These are phyloP conservation scores for Wickerhamiella musiphila DNA, from an alignment of 805 yeast genomes.

Conservation along the genomic window DNA sequence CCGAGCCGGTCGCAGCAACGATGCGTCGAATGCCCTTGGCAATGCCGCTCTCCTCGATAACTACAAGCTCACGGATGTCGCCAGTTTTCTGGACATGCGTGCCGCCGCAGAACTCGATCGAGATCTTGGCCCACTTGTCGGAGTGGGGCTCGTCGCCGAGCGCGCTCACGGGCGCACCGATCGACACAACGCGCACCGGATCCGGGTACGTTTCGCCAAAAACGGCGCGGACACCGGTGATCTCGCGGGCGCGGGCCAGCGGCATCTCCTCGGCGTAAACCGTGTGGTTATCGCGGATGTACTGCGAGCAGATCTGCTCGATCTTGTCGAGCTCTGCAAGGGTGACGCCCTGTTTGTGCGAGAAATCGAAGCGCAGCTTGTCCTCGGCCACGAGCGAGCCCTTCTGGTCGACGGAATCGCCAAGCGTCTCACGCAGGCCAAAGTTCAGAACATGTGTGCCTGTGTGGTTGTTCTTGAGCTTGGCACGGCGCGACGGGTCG, in stretches of 20 bases:
- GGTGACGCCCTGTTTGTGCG: slow-evolving; percentile 73
- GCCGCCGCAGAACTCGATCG: slow-evolving; percentile 98
- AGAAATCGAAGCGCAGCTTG: slow-evolving; percentile 88
- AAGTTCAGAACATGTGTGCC: slow-evolving; percentile 91
- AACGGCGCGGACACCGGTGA: slow-evolving; percentile 85
- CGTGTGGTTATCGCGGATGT: slow-evolving; percentile 48
- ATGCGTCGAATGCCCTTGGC: slow-evolving; percentile 98
- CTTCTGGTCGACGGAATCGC: slow-evolving; percentile 81
- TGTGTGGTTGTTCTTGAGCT: slow-evolving; percentile 93
- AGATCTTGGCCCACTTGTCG: slow-evolving; percentile 56
- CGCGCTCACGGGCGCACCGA: slow-evolving; percentile 80
- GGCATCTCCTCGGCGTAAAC: slow-evolving; percentile 78
- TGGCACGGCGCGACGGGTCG: slow-evolving; percentile 89
- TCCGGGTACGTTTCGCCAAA: slow-evolving; percentile 98
- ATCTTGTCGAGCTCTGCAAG: slow-evolving; percentile 54
- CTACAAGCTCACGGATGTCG: slow-evolving; percentile 78
- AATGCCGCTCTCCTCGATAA: slow-evolving; percentile 90
- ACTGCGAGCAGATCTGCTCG: slow-evolving; percentile 55
- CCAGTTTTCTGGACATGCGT: slow-evolving; percentile 88
- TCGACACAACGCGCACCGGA: slow-evolving; percentile 94
- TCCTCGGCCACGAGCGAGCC: slow-evolving; percentile 95
- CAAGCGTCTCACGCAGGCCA: slow-evolving; percentile 73
- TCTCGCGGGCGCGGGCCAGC: slow-evolving; percentile 51
- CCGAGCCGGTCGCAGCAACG: slow-evolving; percentile 88
- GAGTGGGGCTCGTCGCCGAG: slow-evolving; percentile 53